A percentile compares a stretch with the other conserved stretches of the same genome.
phyloP scores from a whole-genome alignment of 495 filamentous ascomycete genomes.

The Lindgomyces ingoldianus region DNA sequence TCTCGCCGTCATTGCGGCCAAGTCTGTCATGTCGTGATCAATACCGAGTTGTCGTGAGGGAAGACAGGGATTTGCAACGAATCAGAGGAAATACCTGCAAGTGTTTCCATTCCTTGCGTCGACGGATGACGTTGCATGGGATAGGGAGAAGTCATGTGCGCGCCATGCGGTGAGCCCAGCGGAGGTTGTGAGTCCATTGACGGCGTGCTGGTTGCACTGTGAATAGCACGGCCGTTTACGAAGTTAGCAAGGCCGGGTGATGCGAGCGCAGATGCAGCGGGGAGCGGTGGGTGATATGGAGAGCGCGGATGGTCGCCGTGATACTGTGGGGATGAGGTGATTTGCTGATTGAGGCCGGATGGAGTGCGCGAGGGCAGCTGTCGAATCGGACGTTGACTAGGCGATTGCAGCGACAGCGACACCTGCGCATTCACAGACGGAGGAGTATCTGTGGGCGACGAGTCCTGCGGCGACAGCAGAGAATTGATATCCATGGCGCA shows the following conservation, averaged over 20 bases:
- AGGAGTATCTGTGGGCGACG: slow-evolving; percentile 51
- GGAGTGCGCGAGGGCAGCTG: slow-evolving; percentile 38
- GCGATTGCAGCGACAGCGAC: slow-evolving; percentile 21
- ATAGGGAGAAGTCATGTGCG: slow-evolving; percentile 31
- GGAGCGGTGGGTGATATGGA: slow-evolving; percentile 31
- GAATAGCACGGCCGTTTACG: slow-evolving; percentile 24
- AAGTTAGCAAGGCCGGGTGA: slow-evolving; percentile 21
- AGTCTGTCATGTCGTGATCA: slow-evolving; percentile 43
- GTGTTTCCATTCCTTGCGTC: slow-evolving; percentile 64
- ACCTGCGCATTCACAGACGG: slow-evolving; percentile 42
- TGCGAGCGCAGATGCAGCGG: slow-evolving; percentile 34
- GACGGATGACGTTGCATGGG: slow-evolving; percentile 50
- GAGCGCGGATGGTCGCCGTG: slow-evolving; percentile 14
- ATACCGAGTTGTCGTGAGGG: background rate
- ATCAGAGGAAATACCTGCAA: slow-evolving; percentile 48
- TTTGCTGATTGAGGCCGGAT: slow-evolving; percentile 45
- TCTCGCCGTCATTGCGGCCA: slow-evolving; percentile 67
- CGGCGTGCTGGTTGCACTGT: slow-evolving; percentile 42
- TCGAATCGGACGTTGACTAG: slow-evolving; percentile 33
- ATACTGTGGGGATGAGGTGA: slow-evolving; percentile 41
- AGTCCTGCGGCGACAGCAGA: slow-evolving; percentile 68
- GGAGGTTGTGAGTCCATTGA: slow-evolving; percentile 32
- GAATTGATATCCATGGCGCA: slow-evolving; percentile 68
- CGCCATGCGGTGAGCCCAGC: slow-evolving; percentile 41
- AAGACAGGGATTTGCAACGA: background rate